Conservation (phyloP, 345 rosid genomes). For the Pistacia integerrima region DNA sequence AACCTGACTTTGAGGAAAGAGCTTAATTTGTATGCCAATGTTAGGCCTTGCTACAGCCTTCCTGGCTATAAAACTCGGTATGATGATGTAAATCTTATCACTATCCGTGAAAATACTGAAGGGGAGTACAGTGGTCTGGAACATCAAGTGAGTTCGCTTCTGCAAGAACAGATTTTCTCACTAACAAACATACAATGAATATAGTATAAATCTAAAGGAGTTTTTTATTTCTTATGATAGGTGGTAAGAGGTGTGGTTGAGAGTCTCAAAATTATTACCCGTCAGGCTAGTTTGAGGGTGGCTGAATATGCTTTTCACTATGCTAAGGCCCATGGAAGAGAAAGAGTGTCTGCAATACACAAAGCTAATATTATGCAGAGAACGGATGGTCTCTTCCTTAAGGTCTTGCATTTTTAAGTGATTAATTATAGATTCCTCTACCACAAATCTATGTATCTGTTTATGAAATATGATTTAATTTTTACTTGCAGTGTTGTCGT, state of each 20-base stretch:
- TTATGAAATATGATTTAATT: slow-evolving; percentile 16
- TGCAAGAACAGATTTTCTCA: not conserved
- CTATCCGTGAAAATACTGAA: slow-evolving; percentile 97
- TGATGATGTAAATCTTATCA: slow-evolving; percentile 86
- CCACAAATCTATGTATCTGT: not conserved
- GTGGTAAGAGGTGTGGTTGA: slow-evolving; percentile 99
- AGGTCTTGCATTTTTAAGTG: slow-evolving; percentile 42
- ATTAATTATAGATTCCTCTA: not conserved
- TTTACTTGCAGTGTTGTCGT: slow-evolving; percentile 85
- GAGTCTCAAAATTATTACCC: slow-evolving; percentile 94
- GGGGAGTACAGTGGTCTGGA: slow-evolving; percentile 99
- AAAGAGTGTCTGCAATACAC: slow-evolving; percentile 96
- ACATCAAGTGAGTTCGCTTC: slow-evolving; percentile 73
- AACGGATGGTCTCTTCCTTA: slow-evolving; percentile 97
- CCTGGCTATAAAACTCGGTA: slow-evolving; percentile 94
- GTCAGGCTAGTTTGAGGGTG: slow-evolving; percentile 97
- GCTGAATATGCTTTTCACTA: slow-evolving; percentile 98
- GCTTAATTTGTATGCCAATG: slow-evolving; percentile 92
- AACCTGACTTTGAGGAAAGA: slow-evolving; percentile 94
- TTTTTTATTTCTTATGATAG: slow-evolving; percentile 36
- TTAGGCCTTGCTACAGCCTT: slow-evolving; percentile 98
- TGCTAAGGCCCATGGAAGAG: slow-evolving; percentile 95
- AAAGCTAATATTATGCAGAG: slow-evolving; percentile 99
- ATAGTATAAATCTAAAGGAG: not conserved
- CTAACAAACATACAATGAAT: not conserved